These are phyloP conservation scores for Fagopyrum esculentum DNA, from an alignment of 148 eudicot species.

Conservation along the genomic window DNA sequence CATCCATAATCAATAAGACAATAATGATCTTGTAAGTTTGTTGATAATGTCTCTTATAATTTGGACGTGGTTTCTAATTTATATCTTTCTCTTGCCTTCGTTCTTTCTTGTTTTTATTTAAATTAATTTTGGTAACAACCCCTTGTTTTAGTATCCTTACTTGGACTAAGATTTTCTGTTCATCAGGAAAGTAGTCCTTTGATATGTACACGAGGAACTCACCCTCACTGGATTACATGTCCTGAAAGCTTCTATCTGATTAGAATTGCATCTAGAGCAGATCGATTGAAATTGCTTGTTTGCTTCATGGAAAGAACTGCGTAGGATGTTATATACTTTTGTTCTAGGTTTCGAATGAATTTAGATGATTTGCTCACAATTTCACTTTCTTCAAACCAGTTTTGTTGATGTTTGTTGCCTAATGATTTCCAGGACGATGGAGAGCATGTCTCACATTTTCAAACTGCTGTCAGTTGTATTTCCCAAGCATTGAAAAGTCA, in stretches of 20 bases:
- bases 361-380: neutral
- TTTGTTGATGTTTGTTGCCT: neutral
- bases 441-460: constrained; percentile 56
- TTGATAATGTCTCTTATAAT: neutral
- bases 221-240: neutral
- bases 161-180: neutral
- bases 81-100: neutral
- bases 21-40: neutral
- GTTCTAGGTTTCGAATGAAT: constrained; percentile 1
- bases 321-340: neutral
- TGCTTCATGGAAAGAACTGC: neutral
- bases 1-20: neutral
- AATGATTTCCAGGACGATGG: constrained; percentile 55
- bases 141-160: neutral
- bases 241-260: neutral
- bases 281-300: neutral
- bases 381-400: neutral
- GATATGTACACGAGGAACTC: too few relatives aligned
- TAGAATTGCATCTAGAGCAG: neutral
- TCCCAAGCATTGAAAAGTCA: constrained; percentile 71
- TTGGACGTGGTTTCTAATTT: neutral
- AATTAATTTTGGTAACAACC: neutral
- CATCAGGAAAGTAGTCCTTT: neutral
- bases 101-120: neutral
- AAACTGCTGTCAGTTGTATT: constrained; percentile 62